Base-by-base conservation (phyloP, 2,329 filamentous ascomycete genomes). In the Epicoccum nigrum region DNA sequence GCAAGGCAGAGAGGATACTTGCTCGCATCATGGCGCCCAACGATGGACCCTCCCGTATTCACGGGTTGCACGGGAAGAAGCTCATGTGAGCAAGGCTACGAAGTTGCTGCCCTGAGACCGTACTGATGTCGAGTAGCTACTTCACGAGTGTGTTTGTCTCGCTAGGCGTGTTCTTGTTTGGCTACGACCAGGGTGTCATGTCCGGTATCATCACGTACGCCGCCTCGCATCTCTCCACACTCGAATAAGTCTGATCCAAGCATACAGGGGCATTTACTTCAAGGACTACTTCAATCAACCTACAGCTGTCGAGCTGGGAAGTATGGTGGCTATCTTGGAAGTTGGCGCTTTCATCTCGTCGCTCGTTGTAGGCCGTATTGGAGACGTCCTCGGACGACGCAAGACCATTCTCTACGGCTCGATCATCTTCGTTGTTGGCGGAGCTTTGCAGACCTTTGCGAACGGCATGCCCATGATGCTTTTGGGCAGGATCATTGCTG, bases 281-380 rank as follows among this genome's bases (percentile, higher is more conserved):
- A 90, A 87, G 73, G 86, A 92, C 71, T 96, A 96, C 74, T 97
- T 99, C 76, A 81, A 92, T 66, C 86, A 97, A 65, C 94, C 94
- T 16, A 88, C 90, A 19, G 84, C 85, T 64, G 90, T 92, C 38
- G 86, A 96, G 72, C 87, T 99, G 52, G 94, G 93, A 53, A 97
- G 92, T 21, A 97, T 97, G 88, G 94, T 99, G 51, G 93, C 94
- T 60, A 97, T 99, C 65, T 83, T 99, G 52, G 93, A 97, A 76
- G 80, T 97, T 45, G 94, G 94, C 53, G 94, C 94, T 30, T 89
- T 99, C 56, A 88, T 96, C 65, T 89, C 93, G 16, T 97, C 93
- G 1, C 77, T 99, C 9, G 74, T 87, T 23, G 91, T 97, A 28
- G 94, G 94, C 41, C 86, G 88, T 56, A 84, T 97, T 50, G 94